Percentiles rank a stretch among this genome's conserved stretches.
Conservation (phyloP, 2,329 filamentous ascomycete genomes). For the Byssothecium circinans region DNA sequence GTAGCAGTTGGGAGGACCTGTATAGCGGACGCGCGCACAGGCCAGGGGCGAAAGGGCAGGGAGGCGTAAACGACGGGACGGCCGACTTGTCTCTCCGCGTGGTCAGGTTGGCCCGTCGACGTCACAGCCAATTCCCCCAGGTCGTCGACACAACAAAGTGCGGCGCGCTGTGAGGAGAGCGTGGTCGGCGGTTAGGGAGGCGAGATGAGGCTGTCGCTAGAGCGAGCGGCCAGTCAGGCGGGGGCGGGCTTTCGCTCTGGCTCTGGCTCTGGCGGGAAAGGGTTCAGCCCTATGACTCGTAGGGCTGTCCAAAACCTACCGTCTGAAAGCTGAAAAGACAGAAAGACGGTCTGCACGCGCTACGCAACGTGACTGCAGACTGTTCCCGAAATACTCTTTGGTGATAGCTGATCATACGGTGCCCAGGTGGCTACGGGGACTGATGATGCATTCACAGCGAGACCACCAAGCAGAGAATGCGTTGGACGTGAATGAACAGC, state of each 20-base stretch:
- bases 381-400: background rate
- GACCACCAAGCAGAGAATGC: slow-evolving; percentile 20
- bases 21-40: slow-evolving; percentile 7
- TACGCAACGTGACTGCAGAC: slow-evolving; percentile 5
- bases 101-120: background rate
- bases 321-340: background rate
- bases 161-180: background rate
- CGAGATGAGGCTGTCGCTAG: background rate
- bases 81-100: background rate
- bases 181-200: background rate
- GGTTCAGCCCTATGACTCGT: background rate
- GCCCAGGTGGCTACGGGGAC: too few relatives aligned
- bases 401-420: slow-evolving; percentile 12
- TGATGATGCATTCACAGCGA: slow-evolving; percentile 25
- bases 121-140: background rate
- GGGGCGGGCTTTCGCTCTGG: background rate
- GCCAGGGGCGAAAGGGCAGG: background rate
- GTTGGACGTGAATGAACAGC: slow-evolving; percentile 9
- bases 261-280: too few relatives aligned
- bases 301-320: background rate
- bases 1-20: slow-evolving; percentile 1
- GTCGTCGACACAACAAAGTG: background rate
- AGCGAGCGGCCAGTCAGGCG: background rate
- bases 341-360: background rate
- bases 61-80: background rate